Evolutionary conservation across 257 asterid species (phyloP), one percentile per base, ranked within the genome.

Genomic region (Gentiana dahurica): DNA sequence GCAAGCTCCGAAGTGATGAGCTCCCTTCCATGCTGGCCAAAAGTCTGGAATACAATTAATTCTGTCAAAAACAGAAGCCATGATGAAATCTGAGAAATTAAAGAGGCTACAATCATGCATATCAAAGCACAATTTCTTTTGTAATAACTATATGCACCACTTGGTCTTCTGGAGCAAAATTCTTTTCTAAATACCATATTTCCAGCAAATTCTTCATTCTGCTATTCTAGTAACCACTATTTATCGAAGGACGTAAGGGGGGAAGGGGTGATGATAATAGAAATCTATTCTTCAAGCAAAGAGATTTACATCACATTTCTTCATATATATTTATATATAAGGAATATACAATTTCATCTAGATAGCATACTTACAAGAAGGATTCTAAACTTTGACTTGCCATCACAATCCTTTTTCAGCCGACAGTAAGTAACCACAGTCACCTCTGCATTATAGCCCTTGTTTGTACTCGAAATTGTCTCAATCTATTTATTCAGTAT

Each of bases 1-100:
- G 94, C 96, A 64, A 91, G 86, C 86, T 91, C 98, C 38, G 97
- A 75, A 6, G 97, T 91, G 62, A 91, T 91, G 70, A 91, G 98
- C 81, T 91, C 98, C 79, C 98, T 91, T 59, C 79, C 97, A 73
- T 91, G 98, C 96, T 91, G 98, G 63, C 98, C 96, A 81, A 90
- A 90, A 90, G 80, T 90, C 96, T 90, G 96, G 98, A 87, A 90
- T 70, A 90, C 95, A 90, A 90, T 95, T 84, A 90, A 90, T 79
- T 90, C 98, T 91, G 97, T 87, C 95, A 85, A 91, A 66, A 87
- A 85, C 80, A 87, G 84, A 77, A 87, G 80, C 80, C 77, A 77
- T 87, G 80, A 78, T 79, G 46, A 79, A 78, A 87, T 83, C 93
- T 86, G 87, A 89, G 94, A 89, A 77, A 60, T 75, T 73, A 75